Evolutionary conservation across 2,329 filamentous ascomycete genomes (phyloP), one percentile per base, ranked within the genome.

Genomic region (Colletotrichum sp.): DNA sequence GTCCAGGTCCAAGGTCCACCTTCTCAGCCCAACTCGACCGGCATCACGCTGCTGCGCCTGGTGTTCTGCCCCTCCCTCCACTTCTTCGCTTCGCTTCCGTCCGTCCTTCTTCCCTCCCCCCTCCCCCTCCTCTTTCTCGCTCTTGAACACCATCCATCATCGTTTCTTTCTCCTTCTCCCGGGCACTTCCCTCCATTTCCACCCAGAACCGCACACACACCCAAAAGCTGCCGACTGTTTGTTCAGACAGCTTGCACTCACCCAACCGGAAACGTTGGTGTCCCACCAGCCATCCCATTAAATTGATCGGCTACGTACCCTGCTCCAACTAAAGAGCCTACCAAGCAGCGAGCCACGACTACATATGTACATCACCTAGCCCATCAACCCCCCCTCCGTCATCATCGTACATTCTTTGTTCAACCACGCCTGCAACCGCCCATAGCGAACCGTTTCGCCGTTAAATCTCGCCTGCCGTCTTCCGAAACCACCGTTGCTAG

Each of bases 321-420:
- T 60, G 18, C 34, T 24, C 44, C 44, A 15, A 30, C 12, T 30
- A 34, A 15, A 52, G 49, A 52, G n/a, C 26, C 39, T 52, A 39
- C 44, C 13, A 2, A 18, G 36, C 26, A 28, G 30, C n/a, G 49
- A 69, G 49, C 30, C 10, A 13, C 68, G 36, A 59, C 62, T 63
- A 70, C 68, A 63, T 64, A 76, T 76, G 70, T 71, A 65, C 70
- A 32, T 64, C 70, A 52, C 60, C 67, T 65, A 76, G 55, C 60
- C 70, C 71, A 52, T 57, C 21, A 26, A 16, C 60, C 71, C 60
- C 74, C 74, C 74, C 74, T 76, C 74, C 74, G 74, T 76, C 74
- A 76, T 74, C 70, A 69, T 73, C 57, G 73, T 71, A 73, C 70
- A 63, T 69, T 62, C 64, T 76, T 76, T 74, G 74, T 69, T 76